A percentile compares a stretch with the other conserved stretches of the same genome.
phyloP scores from a whole-genome alignment of 2,329 filamentous ascomycete genomes.

The Fusarium nurragi region DNA sequence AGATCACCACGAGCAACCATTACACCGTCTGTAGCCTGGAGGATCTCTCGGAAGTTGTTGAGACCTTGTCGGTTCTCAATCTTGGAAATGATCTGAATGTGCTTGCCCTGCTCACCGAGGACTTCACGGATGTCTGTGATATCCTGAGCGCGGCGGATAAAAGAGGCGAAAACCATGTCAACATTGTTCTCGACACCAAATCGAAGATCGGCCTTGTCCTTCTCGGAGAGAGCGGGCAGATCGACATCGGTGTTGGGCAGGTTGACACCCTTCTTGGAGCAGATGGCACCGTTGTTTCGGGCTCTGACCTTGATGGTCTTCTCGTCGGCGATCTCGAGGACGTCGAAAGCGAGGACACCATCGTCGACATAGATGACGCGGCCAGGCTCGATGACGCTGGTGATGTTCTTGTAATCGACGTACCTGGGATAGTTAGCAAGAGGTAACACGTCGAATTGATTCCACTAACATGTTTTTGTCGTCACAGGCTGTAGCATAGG shows the following conservation, averaged over 20 bases:
- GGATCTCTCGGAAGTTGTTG: slow-evolving; percentile 99
- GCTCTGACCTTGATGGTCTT: slow-evolving; percentile 87
- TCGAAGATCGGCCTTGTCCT: slow-evolving; percentile 91
- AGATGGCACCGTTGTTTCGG: slow-evolving; percentile 98
- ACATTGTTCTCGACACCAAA: slow-evolving; percentile 99
- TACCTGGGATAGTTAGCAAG: slow-evolving; percentile 66
- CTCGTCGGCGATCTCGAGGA: slow-evolving; percentile 85
- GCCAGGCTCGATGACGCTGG: slow-evolving; percentile 91
- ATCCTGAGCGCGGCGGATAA: slow-evolving; percentile 94
- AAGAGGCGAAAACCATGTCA: slow-evolving; percentile 99
- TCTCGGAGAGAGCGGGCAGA: slow-evolving; percentile 95
- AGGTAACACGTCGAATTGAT: neutral
- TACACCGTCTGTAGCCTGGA: slow-evolving; percentile 95
- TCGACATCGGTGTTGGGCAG: slow-evolving; percentile 98
- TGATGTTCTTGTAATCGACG: slow-evolving; percentile 99
- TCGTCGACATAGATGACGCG: slow-evolving; percentile 98
- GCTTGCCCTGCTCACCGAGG: slow-evolving; percentile 88
- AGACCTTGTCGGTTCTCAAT: slow-evolving; percentile 99
- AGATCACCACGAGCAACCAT: slow-evolving; percentile 98
- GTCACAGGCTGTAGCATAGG: slow-evolving; percentile 85
- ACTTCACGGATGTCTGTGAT: slow-evolving; percentile 92
- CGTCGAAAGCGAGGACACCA: slow-evolving; percentile 95
- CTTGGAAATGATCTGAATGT: slow-evolving; percentile 99
- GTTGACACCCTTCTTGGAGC: slow-evolving; percentile 99
- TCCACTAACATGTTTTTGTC: slow-evolving; percentile 87